Evolutionary conservation across 1,284 basidiomycete species (phyloP), one percentile per base, ranked within the genome.

Genomic region (Trichosporon coremiiforme): DNA sequence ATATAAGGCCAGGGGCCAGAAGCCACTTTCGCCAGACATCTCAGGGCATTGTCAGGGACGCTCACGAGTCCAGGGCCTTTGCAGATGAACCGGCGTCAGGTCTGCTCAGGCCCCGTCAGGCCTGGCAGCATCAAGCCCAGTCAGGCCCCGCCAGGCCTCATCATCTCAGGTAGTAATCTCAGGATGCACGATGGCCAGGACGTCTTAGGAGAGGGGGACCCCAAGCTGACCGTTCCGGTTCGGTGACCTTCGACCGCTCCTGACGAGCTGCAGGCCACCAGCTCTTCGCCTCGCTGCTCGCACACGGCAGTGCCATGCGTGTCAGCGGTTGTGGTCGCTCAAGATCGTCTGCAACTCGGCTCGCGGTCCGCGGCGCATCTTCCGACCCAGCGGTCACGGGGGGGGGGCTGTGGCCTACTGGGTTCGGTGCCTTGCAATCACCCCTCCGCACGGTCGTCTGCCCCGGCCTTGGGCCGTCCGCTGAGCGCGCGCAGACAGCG

Each of bases 131-230:
- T 33, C 57, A 60, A 31, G 57, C 57, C 57, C 31, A 31, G 57
- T 60, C 57, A 60, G 57, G 57, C 29, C 57, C 31, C 31, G 31
- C 35, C 57, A 60, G 57, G 57, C 57, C 57, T 53, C 47, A 60
- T 60, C 57, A 60, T 60, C 57, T 60, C 57, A 60, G 57, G 57
- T n/a, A 13, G 17, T 33, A 33, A 60, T 60, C 57, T 60, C 57
- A 60, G 57, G 57, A 31, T 22, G 31, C 55, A 53, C 4, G 47
- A 53, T 53, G 47, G 57, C 29, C 57, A 60, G 57, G 57, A 60
- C 31, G 31, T 10, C 57, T 33, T 17, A n/a, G 29, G 31, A 33
- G 31, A 60, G 29, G 57, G 36, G 57, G 57, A 60, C 29, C 17
- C 57, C 29, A 17, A 33, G 29, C 57, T 33, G 57, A 3, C 47